phyloP scores from a whole-genome alignment of 257 asterid species.

The Linderniella brevidens region DNA sequence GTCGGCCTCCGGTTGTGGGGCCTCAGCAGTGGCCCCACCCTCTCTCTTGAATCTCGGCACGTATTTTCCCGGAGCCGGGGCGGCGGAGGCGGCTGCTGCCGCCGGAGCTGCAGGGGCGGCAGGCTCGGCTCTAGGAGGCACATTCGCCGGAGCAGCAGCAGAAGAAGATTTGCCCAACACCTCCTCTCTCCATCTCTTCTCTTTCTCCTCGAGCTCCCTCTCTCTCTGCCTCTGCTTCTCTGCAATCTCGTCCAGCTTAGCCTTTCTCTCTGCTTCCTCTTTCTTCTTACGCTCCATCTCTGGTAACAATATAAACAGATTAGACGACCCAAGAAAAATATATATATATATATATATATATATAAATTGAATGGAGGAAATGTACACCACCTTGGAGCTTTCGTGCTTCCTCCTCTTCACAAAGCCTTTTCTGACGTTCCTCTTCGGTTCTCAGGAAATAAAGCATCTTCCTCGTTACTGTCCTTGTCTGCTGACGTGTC shows the following conservation, averaged over 20 bases:
- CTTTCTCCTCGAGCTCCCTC: constrained; percentile 58
- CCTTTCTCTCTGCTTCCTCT: constrained; percentile 57
- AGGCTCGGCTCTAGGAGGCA: constrained; percentile 2
- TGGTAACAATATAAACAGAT: constrained; percentile 10
- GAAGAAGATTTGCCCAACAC: constrained; percentile 19
- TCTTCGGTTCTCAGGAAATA: constrained; percentile 54
- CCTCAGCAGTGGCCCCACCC: constrained; percentile 16
- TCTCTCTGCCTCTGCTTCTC: constrained; percentile 63
- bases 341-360: no score
- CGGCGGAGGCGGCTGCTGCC: constrained; percentile 25
- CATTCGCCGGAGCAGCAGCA: constrained; percentile 19
- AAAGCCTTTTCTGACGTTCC: constrained; percentile 47
- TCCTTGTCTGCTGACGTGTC: constrained; percentile 54
- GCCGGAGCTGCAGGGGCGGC: constrained; percentile 9
- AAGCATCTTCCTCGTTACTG: constrained; percentile 45
- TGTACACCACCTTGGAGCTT: constrained; percentile 53
- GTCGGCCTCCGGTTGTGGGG: constrained; percentile 14
- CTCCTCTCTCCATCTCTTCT: constrained; percentile 29
- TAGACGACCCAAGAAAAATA: no score
- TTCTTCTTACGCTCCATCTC: constrained; percentile 55
- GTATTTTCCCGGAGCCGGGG: constrained; percentile 22
- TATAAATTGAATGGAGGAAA: no score
- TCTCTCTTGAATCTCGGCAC: constrained; percentile 27
- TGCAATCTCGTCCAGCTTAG: constrained; percentile 64
- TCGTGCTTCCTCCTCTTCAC: constrained; percentile 75